A percentile compares a stretch with the other conserved stretches of the same genome.
phyloP scores from a whole-genome alignment of 106 monocot species.

The Ottelia alismoides region DNA sequence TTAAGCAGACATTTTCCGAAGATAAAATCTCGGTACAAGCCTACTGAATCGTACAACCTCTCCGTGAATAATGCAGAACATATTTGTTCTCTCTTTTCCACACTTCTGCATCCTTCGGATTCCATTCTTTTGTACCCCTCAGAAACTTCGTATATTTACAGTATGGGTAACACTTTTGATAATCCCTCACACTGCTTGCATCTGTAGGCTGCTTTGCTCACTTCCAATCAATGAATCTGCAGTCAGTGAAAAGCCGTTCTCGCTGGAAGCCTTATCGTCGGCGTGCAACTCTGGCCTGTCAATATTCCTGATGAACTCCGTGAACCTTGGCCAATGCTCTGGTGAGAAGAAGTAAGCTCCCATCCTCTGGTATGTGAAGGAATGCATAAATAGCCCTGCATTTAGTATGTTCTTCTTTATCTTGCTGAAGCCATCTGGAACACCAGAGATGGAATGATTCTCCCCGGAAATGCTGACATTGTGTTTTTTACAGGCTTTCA shows the following conservation, averaged over 20 bases:
- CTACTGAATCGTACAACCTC: too few relatives aligned
- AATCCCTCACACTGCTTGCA: background rate
- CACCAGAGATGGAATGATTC: constrained; percentile 21
- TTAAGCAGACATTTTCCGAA: too few relatives aligned
- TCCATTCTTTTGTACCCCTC: too few relatives aligned
- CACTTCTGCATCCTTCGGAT: too few relatives aligned
- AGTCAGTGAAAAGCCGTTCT: background rate
- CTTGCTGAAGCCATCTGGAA: constrained; percentile 4
- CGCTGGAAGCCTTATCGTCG: background rate
- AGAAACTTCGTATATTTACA: background rate
- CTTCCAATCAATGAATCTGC: background rate
- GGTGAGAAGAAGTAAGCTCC: constrained; percentile 19
- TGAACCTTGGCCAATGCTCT: constrained; percentile 14
- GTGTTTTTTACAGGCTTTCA: constrained; percentile 23
- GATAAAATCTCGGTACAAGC: too few relatives aligned
- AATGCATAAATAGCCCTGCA: background rate
- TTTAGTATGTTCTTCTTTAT: constrained; percentile 25
- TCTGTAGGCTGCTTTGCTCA: too few relatives aligned
- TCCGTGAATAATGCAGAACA: too few relatives aligned
- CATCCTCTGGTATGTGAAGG: constrained; percentile 51
- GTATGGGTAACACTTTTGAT: background rate
- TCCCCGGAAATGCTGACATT: constrained; percentile 43
- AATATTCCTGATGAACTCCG: constrained; percentile 3
- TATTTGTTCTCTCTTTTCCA: too few relatives aligned
- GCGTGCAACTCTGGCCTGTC: constrained; percentile 3